A percentile compares a stretch with the other conserved stretches of the same genome.
phyloP scores from a whole-genome alignment of 192 early-diverging fungal species.

The Dissophora ornata region DNA sequence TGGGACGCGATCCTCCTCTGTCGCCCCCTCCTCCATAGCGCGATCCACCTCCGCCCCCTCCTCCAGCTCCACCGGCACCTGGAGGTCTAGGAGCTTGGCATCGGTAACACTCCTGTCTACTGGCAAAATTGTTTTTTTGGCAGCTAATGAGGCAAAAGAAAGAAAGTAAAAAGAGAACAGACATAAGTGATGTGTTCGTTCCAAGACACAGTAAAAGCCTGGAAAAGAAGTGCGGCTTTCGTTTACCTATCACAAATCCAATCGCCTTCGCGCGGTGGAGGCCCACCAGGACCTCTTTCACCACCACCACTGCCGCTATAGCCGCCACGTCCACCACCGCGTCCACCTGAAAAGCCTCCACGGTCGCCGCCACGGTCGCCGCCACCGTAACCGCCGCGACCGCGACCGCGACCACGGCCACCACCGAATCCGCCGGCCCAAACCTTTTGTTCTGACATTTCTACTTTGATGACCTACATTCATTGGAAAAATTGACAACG shows the following conservation, averaged over 20 bases:
- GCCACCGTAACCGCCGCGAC: conserved; percentile 50
- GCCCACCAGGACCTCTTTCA: conserved; percentile 45
- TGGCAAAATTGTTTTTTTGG: conserved; percentile 74
- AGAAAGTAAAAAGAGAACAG: not conserved
- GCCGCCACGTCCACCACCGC: conserved; percentile 54
- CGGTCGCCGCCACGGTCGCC: conserved; percentile 58
- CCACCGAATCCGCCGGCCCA: conserved; percentile 54
- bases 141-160: conserved; percentile 57
- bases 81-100: conserved; percentile 70
- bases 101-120: conserved; percentile 70
- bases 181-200: too few species aligned
- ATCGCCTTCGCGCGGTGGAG: conserved; percentile 65
- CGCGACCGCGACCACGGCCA: conserved; percentile 62
- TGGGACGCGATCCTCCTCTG: conserved; percentile 37
- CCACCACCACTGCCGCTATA: conserved; percentile 51
- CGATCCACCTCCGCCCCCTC: conserved; percentile 23
- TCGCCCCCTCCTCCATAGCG: conserved; percentile 56
- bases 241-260: conserved; percentile 69
- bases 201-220: too few species aligned
- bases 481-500: too few species aligned
- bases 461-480: conserved; percentile 66
- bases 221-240: too few species aligned
- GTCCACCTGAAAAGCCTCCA: conserved; percentile 55
- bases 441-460: conserved; percentile 69
- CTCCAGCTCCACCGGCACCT: conserved; percentile 39